phyloP scores from a whole-genome alignment of 768 basidiomycete genomes.

The Termitomyces sp. region DNA sequence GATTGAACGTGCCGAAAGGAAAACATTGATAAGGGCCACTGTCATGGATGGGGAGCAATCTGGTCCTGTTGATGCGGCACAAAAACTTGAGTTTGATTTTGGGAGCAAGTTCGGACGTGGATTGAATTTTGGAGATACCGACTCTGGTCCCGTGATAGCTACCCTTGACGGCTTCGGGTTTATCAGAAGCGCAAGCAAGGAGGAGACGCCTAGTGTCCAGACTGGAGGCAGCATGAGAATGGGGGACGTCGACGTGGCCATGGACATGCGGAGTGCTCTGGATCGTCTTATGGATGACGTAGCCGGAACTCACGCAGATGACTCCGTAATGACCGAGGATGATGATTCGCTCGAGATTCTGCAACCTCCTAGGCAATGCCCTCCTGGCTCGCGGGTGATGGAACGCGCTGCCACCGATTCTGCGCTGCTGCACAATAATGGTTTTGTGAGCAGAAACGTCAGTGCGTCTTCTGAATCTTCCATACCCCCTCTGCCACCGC shows the following conservation, averaged over 20 bases:
- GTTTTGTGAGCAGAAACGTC: constrained; percentile 37
- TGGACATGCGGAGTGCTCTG: constrained; percentile 73
- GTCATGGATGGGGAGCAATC: constrained; percentile 30
- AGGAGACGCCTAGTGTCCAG: constrained; percentile 24
- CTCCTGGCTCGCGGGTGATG: constrained; percentile 23
- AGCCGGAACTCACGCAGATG: constrained; percentile 40
- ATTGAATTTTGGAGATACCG: constrained; percentile 28
- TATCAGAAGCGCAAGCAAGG: neutral
- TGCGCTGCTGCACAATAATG: constrained; percentile 36
- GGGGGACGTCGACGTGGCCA: constrained; percentile 55
- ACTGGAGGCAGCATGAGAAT: constrained; percentile 31
- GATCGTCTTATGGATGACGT: constrained; percentile 75
- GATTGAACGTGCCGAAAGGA: constrained; percentile 47
- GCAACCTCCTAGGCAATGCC: constrained; percentile 19
- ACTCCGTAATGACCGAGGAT: constrained; percentile 42
- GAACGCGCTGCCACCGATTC: constrained; percentile 57
- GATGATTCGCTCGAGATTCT: constrained; percentile 36
- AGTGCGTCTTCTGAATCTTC: constrained; percentile 42
- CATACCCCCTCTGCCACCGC: constrained; percentile 49
- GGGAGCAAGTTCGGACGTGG: constrained; percentile 47
- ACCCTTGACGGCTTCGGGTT: constrained; percentile 9
- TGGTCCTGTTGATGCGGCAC: constrained; percentile 24
- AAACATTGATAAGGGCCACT: constrained; percentile 23
- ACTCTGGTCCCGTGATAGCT: neutral
- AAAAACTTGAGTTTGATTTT: constrained; percentile 42